A percentile compares a stretch with the other conserved stretches of the same genome.
Evolutionary conservation across 805 yeast genomes (phyloP).

Genomic region (Monosporozyma unispora): DNA sequence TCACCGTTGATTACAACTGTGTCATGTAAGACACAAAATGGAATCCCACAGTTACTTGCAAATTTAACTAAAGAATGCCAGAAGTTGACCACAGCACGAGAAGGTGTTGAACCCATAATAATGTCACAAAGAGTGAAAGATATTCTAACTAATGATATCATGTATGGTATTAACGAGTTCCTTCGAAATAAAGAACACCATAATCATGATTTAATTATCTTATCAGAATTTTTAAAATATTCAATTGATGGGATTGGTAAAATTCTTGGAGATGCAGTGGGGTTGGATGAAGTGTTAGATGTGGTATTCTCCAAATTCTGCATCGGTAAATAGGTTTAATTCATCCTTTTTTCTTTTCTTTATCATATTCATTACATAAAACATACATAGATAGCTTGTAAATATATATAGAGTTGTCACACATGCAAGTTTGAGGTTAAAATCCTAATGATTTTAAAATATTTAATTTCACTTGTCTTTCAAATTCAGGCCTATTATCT

Average conservation of each 20-base stretch:
- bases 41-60: conserved; percentile 41
- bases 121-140: conserved; percentile 73
- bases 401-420: conserved; percentile 64
- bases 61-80: conserved; percentile 41
- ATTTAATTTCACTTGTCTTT: conserved; percentile 53
- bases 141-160: conserved; percentile 62
- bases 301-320: conserved; percentile 89
- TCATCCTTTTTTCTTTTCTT: background rate
- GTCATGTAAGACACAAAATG: conserved; percentile 54
- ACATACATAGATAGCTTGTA: conserved; percentile 25
- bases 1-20: conserved; percentile 31
- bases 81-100: conserved; percentile 36
- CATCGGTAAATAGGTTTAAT: conserved; percentile 63
- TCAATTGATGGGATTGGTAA: conserved; percentile 85
- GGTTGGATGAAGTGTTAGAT: conserved; percentile 83
- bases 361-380: background rate
- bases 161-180: conserved; percentile 66
- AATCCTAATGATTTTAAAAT: conserved; percentile 68
- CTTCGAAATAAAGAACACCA: conserved; percentile 34
- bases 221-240: conserved; percentile 62
- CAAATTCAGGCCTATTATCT: conserved; percentile 63
- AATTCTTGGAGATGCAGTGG: conserved; percentile 83
- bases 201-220: conserved; percentile 65
- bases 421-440: conserved; percentile 17
- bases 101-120: conserved; percentile 53